Evolutionary conservation across 441 rosid species (phyloP), one percentile per base, ranked within the genome.

Genomic region (Euphorbia celastroides): DNA sequence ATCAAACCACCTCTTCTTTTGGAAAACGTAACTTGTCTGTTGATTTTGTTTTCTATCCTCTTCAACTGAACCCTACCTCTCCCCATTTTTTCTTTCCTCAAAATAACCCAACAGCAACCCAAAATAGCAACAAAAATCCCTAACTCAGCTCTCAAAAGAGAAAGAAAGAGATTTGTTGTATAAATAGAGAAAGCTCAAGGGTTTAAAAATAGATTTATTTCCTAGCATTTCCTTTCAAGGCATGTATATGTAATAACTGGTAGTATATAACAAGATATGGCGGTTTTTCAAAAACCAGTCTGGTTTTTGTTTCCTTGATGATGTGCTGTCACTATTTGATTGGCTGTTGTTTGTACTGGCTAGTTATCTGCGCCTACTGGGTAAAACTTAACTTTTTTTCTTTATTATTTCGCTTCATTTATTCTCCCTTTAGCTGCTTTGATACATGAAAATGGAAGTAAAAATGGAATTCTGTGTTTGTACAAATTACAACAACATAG

Each of bases 21-120:
- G 0, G 99, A 91, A 70, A 93, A 93, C 0, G 97, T 93, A 25
- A 91, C 99, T 67, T 93, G 99, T 58, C 99, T 73, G 68, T 93
- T 91, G 59, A 89, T 89, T 80, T 93, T 89, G 82, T 93, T 91
- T 84, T 93, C 99, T 82, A 93, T 91, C 85, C 88, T 88, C 86
- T 80, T 78, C 80, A 93, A 60, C 82, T 91, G 88, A 83, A 93
- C 97, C 81, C 97, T 88, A 71, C 99, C 99, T 55, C 99, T 85
- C 25, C 96, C 99, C 97, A 88, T 93, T 51, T 36, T 70, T 67
- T 72, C 64, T 36, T 75, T 60, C 66, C 82, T 78, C 74, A 60
- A 76, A 81, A 78, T 72, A 66, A 68, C 80, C 82, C 76, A 76
- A 78, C 85, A 78, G 73, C 60, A 62, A 52, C 75, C 57, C 50